phyloP scores from a whole-genome alignment of 768 basidiomycete species.

The Chalciporus piperatus region DNA sequence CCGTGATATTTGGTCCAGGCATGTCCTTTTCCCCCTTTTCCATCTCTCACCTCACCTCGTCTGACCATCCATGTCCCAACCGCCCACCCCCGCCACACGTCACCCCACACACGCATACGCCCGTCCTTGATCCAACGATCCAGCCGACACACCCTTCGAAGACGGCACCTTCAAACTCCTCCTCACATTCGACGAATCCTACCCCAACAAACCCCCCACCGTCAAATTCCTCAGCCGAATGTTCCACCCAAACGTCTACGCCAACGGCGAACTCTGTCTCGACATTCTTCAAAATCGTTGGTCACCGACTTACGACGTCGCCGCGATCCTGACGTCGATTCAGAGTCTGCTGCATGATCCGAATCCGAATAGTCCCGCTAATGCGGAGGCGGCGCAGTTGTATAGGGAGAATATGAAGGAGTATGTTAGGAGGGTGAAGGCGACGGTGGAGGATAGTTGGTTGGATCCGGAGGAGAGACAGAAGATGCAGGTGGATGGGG shows the following conservation, averaged over 20 bases:
- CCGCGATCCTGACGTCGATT: conserved; percentile 95
- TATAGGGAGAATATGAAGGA: conserved; percentile 99
- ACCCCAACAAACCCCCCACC: conserved; percentile 97
- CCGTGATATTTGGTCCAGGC: conserved; percentile 99
- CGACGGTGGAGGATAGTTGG: conserved; percentile 95
- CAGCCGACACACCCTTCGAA: conserved; percentile 98
- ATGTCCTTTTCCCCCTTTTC: conserved; percentile 34
- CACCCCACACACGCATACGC: not conserved
- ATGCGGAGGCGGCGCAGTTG: conserved; percentile 95
- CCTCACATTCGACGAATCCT: conserved; percentile 94
- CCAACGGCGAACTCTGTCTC: conserved; percentile 95
- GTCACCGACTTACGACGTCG: conserved; percentile 99
- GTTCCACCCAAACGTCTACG: conserved; percentile 99
- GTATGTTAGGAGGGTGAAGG: conserved; percentile 90
- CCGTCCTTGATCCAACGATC: not conserved
- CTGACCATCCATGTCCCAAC: not conserved
- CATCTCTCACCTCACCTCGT: not conserved
- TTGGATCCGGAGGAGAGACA: conserved; percentile 72
- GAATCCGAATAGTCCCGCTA: conserved; percentile 97
- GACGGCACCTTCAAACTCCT: conserved; percentile 98
- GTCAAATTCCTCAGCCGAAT: conserved; percentile 96
- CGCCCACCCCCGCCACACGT: too few relatives aligned
- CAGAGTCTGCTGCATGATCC: conserved; percentile 96
- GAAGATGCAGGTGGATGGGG: conserved; percentile 46
- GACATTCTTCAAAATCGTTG: conserved; percentile 99